Evolutionary conservation across 208 protist genomes (phyloP), one percentile per base, ranked within the genome.

Genomic region (Acanthamoeba sp.): DNA sequence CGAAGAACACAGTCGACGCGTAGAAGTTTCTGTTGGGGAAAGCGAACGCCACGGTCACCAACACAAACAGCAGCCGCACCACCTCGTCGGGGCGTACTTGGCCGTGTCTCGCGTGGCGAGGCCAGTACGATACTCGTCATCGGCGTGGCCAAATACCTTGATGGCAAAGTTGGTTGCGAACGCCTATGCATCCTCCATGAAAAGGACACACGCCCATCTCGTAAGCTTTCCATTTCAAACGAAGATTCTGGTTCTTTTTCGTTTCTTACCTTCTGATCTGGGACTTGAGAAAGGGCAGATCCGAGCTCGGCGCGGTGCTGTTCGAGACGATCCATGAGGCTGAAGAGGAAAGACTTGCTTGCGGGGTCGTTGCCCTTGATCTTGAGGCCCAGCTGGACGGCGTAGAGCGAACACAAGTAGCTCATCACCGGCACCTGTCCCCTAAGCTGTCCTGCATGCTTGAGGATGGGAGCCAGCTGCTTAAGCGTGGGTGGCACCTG

Each of bases 11-110:
- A 16, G 87, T 48, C 36, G 87, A 7, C 10, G 87, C 48, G 40
- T 92, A 92, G n/a, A 92, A 92, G 55, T 89, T 89, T 29, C 82
- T 89, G 82, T 85, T n/a, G n/a, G n/a, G n/a, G n/a, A n/a, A n/a
- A n/a, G n/a, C n/a, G n/a, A n/a, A n/a, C n/a, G n/a, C n/a, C n/a
- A n/a, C n/a, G n/a, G n/a, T n/a, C n/a, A n/a, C n/a, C n/a, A n/a
- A n/a, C n/a, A n/a, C n/a, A n/a, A n/a, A n/a, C n/a, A n/a, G n/a
- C n/a, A n/a, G n/a, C n/a, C n/a, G n/a, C n/a, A n/a, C n/a, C n/a
- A n/a, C n/a, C n/a, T n/a, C n/a, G n/a, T n/a, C n/a, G n/a, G n/a
- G n/a, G n/a, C n/a, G 29, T 55, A 92, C 87, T 76, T 76, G 62
- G 87, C 87, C 4, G 87, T 92, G 24, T 92, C 87, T n/a, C 45